These are phyloP conservation scores for Hirsutella rhossiliensis DNA, from an alignment of 2,329 filamentous ascomycete genomes.

Conservation along the genomic window DNA sequence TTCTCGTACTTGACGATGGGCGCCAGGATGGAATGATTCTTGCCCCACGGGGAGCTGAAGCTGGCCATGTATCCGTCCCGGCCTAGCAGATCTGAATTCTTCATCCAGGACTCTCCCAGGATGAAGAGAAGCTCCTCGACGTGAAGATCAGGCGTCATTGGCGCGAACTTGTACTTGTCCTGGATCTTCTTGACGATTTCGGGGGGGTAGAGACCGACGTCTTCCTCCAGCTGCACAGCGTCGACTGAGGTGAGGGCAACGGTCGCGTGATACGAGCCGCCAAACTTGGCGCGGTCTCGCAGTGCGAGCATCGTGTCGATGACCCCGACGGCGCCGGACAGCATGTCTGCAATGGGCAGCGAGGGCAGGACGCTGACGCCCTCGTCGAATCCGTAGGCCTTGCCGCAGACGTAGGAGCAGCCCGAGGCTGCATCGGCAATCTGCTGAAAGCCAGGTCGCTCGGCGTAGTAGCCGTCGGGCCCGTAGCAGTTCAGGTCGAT, in stretches of 20 bases:
- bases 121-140: neutral
- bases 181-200: slow-evolving; percentile 3
- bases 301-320: slow-evolving; percentile 19
- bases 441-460: slow-evolving; percentile 53
- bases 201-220: slow-evolving; percentile 18
- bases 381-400: slow-evolving; percentile 11
- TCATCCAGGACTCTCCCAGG: neutral
- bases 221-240: slow-evolving; percentile 13
- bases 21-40: neutral
- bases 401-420: slow-evolving; percentile 18
- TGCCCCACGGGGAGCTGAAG: neutral
- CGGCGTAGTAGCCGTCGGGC: slow-evolving; percentile 39
- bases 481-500: slow-evolving; percentile 59
- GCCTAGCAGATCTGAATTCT: neutral
- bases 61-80: neutral
- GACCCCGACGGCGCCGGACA: slow-evolving; percentile 18
- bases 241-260: slow-evolving; percentile 16
- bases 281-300: slow-evolving; percentile 16
- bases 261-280: slow-evolving; percentile 18
- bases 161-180: slow-evolving; percentile 1
- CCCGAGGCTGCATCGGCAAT: slow-evolving; percentile 40
- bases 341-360: slow-evolving; percentile 20
- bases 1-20: neutral
- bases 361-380: slow-evolving; percentile 12
- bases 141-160: neutral